phyloP scores from a whole-genome alignment of 257 asterid genomes.

The Jaltomata sinuosa region DNA sequence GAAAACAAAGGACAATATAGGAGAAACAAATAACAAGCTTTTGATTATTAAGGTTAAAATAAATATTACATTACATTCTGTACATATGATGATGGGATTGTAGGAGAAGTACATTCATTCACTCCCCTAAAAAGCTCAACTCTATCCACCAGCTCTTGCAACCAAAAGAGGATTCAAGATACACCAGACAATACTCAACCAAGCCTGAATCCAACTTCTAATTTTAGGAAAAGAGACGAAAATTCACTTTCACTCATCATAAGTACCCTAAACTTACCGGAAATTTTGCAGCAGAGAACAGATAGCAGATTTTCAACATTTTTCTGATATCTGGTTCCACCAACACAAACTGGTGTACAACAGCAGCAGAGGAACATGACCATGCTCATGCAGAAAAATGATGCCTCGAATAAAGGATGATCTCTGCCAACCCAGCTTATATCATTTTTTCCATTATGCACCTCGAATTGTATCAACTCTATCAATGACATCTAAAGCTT shows the following conservation, averaged over 20 bases:
- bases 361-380: neutral
- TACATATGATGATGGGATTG: neutral
- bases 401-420: neutral
- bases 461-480: constrained; percentile 51
- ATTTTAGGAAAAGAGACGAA: neutral
- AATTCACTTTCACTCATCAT: neutral
- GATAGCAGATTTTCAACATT: neutral
- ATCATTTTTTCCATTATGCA: neutral
- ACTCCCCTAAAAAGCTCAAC: neutral
- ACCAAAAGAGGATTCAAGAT: neutral
- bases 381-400: neutral
- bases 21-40: neutral
- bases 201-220: neutral
- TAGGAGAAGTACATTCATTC: neutral
- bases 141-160: neutral
- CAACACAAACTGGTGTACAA: neutral
- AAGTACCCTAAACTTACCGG: neutral
- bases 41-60: neutral
- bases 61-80: neutral
- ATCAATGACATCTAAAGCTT: constrained; percentile 76
- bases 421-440: neutral
- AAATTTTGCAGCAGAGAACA: neutral
- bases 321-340: neutral
- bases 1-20: neutral
- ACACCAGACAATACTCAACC: neutral